Evolutionary conservation across 306 rosid species (phyloP), one percentile per base, ranked within the genome.

Genomic region (Acmispon strigosus): DNA sequence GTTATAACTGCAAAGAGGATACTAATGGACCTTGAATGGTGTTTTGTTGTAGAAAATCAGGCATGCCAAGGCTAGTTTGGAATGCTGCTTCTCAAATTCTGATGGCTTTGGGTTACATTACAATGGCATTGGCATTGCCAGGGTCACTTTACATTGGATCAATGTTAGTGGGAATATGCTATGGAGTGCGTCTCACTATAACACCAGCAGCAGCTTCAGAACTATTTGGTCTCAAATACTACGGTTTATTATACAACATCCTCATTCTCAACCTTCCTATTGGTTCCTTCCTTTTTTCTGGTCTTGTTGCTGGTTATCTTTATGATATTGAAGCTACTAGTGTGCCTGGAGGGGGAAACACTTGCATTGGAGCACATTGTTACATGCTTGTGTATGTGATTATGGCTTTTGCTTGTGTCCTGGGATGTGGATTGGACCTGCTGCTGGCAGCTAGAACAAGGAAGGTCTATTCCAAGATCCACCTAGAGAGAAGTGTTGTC

Each of bases 271-370:
- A 81, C 41, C 81, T 81, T 27, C 81, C 85, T 1, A 57, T 76
- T 8, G 81, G 81, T 34, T 81, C 81, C 4, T 76, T 81, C 81
- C 3, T 80, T 6, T 80, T 80, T 51, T 80, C 84, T 49, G 74
- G 81, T 42, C 78, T 80, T 12, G 42, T 80, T 64, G 84, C 81
- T 41, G 81, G 84, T 7, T 73, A 62, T 49, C 65, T 75, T 8
- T 80, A 70, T 70, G 84, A 80, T 64, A 19, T 47, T 13, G 70
- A 80, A 64, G 80, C 84, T 5, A 50, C 84, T 5, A 80, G 56
- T 36, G 48, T 63, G 10, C 57, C 69, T 11, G 78, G 77, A 9
- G 80, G 74, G 2, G 84, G 78, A 7, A 80, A 75, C 61, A 70
- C 78, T 41, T 80, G 84, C 47, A 19, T 57, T 42, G 84, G 84